phyloP scores from a whole-genome alignment of 306 rosid species.

The Prosopis cineraria region DNA sequence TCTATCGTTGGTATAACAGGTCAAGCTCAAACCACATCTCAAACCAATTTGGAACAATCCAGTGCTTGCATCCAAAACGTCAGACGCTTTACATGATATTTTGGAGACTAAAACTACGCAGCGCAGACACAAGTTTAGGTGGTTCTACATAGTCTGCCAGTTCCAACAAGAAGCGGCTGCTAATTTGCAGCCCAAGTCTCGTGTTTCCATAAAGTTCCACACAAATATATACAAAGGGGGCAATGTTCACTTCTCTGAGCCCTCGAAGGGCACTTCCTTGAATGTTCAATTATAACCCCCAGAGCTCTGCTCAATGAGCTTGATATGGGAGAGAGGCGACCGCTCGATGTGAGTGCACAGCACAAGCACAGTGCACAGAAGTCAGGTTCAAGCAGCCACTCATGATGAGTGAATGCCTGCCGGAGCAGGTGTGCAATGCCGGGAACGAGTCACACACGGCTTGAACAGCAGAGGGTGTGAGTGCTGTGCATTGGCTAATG shows the following conservation, averaged over 20 bases:
- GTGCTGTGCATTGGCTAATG: conserved; percentile 97
- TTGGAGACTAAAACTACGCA: neutral
- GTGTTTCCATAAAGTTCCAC: neutral
- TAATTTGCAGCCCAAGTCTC: neutral
- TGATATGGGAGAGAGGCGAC: conserved; percentile 42
- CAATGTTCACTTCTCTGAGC: conserved; percentile 9
- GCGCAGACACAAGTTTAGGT: conserved; percentile 2
- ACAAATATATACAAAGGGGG: conserved; percentile 35
- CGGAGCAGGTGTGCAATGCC: conserved; percentile 90
- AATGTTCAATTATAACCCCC: neutral
- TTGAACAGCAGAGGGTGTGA: conserved; percentile 95
- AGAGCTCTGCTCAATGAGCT: conserved; percentile 58
- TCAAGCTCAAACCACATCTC: neutral
- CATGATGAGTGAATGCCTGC: conserved; percentile 86
- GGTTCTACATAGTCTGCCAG: neutral
- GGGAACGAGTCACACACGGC: conserved; percentile 95
- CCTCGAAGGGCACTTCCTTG: neutral
- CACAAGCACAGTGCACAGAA: conserved; percentile 91
- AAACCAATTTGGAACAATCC: neutral
- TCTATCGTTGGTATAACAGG: neutral
- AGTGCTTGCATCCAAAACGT: conserved; percentile 20
- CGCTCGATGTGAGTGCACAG: conserved; percentile 72
- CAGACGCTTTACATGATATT: conserved; percentile 11
- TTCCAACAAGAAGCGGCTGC: conserved; percentile 28
- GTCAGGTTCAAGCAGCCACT: conserved; percentile 89